Conservation (phyloP, 768 basidiomycete species). For the Cubamyces lactineus region DNA sequence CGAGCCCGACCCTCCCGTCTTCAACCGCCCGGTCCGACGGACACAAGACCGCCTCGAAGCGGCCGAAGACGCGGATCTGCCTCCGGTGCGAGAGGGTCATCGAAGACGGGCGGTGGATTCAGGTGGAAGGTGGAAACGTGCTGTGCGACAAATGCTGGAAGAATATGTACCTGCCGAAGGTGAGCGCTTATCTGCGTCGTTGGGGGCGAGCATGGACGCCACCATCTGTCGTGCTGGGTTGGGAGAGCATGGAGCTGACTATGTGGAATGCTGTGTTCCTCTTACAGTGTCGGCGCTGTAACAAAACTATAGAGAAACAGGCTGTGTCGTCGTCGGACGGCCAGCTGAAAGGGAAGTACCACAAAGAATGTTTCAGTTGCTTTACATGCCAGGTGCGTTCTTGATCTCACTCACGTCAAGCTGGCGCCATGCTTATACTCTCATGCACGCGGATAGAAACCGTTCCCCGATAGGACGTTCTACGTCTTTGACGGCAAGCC, state of each 20-base stretch:
- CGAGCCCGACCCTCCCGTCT: conserved; percentile 45
- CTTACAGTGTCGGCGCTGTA: conserved; percentile 82
- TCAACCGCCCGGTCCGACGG: conserved; percentile 26
- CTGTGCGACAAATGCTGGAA: conserved; percentile 95
- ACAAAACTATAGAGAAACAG: conserved; percentile 84
- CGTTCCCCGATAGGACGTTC: conserved; percentile 90
- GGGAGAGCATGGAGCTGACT: neutral
- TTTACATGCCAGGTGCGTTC: conserved; percentile 69
- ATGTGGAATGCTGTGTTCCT: conserved; percentile 9
- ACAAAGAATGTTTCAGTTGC: conserved; percentile 90
- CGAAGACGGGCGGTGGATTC: conserved; percentile 83
- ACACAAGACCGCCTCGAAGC: conserved; percentile 33
- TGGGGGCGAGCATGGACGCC: conserved; percentile 5
- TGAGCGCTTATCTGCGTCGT: conserved; percentile 37
- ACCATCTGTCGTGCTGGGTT: conserved; percentile 6
- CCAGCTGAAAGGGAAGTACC: conserved; percentile 95
- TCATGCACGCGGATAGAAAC: conserved; percentile 52
- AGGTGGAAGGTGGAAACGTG: conserved; percentile 72
- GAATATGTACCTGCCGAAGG: conserved; percentile 93
- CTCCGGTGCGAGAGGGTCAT: conserved; percentile 69
- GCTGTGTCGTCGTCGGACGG: conserved; percentile 92
- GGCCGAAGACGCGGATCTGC: conserved; percentile 45
- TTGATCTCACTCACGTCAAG: neutral
- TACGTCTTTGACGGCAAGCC: conserved; percentile 92
- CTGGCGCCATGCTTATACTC: neutral